Base-by-base conservation (phyloP, 2,329 filamentous ascomycete genomes). In the Ophiostoma triangulosporum region DNA sequence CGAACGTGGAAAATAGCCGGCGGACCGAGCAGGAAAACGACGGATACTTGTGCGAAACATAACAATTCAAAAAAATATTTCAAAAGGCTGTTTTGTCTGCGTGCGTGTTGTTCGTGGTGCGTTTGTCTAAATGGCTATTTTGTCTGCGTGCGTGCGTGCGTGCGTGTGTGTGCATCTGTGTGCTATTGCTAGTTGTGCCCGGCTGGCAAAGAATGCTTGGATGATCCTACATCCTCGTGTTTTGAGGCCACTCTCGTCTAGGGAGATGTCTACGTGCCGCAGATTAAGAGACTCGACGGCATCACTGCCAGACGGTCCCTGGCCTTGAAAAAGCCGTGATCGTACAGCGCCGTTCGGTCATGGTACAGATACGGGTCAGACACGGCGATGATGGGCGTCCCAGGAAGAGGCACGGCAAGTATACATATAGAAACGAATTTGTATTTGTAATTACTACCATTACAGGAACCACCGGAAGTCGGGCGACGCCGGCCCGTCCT, bases 281-380 rank as follows among this genome's bases (percentile, higher is more conserved):
- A 48, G 46, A 48, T 48, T 22, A 9, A 33, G 17, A 26, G 17
- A 17, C 14, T 29, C 14, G 6, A 46, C 6, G 43, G 8, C 43
- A 17, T 17, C 43, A 29, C 24, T 29, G 43, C 20, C 29, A 20
- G 17, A 33, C 29, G 6, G 29, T 20, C 17, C n/a, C 38, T 72
- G 75, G 71, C 76, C 74, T 74, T 72, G 69, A 73, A 78, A 79
- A 80, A 81, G 76, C 77, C 66, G 75, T 77, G 72, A 70, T 71
- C 69, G 68, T 66, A 67, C 76, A 64, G 61, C 49, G 36, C 15
- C 38, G 31, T 61, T 67, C 68, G 71, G 70, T 69, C 70, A 76
- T 71, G 71, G 78, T 77, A 81, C 78, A 81, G 78, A 81, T 81
- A 81, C 78, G 75, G 76, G 77, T 72, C 76, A 71, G 62, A 81